Evolutionary conservation across 345 rosid genomes (phyloP).

Genomic region (Raphanus sativus): DNA sequence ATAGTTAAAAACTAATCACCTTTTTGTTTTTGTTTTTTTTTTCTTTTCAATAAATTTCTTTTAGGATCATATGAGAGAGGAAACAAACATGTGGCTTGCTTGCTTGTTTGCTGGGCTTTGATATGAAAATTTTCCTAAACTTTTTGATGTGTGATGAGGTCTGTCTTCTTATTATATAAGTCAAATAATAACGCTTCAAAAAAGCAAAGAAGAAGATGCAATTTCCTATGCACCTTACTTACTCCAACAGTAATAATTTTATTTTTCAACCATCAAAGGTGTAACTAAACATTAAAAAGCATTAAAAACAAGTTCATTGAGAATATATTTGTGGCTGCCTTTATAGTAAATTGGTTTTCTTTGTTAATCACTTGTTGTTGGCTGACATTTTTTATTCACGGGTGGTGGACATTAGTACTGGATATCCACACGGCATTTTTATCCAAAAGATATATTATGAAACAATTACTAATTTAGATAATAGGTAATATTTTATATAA

Average conservation of each 20-base stretch:
- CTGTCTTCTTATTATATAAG: neutral
- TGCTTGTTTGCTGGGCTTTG: conserved; percentile 5
- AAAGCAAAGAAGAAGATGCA: neutral
- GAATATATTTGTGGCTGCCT: neutral
- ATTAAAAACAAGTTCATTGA: neutral
- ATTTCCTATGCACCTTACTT: neutral
- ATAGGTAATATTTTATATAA: neutral
- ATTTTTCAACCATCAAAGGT: neutral
- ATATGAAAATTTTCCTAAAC: neutral
- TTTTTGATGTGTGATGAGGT: neutral
- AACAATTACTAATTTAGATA: neutral
- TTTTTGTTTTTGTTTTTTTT: neutral
- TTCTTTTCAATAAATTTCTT: neutral
- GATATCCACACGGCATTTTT: neutral
- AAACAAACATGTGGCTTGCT: conserved; percentile 25
- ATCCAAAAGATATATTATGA: neutral
- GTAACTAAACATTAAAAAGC: neutral
- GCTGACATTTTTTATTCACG: neutral
- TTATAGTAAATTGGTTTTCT: neutral
- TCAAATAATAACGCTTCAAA: neutral
- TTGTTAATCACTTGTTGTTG: neutral
- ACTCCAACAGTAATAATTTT: neutral
- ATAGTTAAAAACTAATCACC: conserved; percentile 6
- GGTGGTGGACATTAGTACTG: neutral
- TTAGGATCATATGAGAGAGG: conserved; percentile 17